Evolutionary conservation across 371 early-diverging fungal genomes (phyloP), one percentile per base, ranked within the genome.

Genomic region (Actinomortierella wolfii): DNA sequence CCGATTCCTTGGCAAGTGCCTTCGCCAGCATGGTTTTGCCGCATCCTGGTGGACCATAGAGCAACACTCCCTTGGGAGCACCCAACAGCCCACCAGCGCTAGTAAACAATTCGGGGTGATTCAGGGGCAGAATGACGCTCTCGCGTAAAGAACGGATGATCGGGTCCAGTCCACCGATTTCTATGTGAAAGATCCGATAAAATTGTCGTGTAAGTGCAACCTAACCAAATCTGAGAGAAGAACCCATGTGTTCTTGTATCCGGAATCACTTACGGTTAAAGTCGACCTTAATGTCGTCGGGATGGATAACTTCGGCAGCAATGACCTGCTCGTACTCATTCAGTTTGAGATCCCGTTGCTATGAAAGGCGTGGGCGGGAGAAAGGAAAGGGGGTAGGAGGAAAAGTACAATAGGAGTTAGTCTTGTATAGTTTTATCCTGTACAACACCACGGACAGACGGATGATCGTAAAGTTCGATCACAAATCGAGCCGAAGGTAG

Each of bases 21-120:
- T 96, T 97, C 46, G 99, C 99, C 65, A 97, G 70, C 96, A 97
- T 96, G 14, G 98, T 98, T 76, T 98, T 98, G 53, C 99, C 99
- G 68, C 96, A 95, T 13, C 97, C 95, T 5, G 96, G 98, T 34
- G 97, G 96, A 7, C 97, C 97, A 77, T 96, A 95, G 15, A 98
- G 78, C 48, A 97, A 69, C 14, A 97, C 95, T 48, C 99, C 99
- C 67, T 93, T 93, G 23, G 99, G 96, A 1, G 97, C 93, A 2
- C 94, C 93, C 51, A 97, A 70, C 44, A 97, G 77, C n/a, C 90
- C 92, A 14, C 92, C 89, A 5, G 87, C 81, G n/a, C 90, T 89
- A 3, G 88, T 84, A 73, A 96, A 98, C 34, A 97, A 74, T 59
- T 93, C 85, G 4, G 97, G 97, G 74, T 92, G 93, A 53, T 86